Percentiles rank a stretch among this genome's conserved stretches.
Conservation (phyloP, 371 early-diverging fungal species). For the Choanephora cucurbitarum region DNA sequence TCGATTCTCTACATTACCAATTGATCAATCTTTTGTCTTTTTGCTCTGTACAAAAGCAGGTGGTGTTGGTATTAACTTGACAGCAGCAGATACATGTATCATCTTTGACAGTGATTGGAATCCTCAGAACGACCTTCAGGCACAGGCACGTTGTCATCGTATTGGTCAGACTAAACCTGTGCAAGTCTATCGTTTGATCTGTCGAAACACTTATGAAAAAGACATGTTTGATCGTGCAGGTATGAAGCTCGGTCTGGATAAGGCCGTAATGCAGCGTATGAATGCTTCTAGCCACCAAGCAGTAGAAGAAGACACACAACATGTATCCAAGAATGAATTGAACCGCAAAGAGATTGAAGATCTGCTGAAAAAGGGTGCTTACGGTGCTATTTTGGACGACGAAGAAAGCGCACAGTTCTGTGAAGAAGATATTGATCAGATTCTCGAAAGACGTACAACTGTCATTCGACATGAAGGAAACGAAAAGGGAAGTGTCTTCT, state of each 20-base stretch:
- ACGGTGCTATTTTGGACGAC: constrained; percentile 88
- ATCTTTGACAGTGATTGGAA: constrained; percentile 98
- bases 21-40: constrained; percentile 82
- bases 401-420: constrained; percentile 84
- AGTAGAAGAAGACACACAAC: constrained; percentile 33
- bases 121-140: constrained; percentile 97
- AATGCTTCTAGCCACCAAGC: background rate
- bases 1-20: constrained; percentile 78
- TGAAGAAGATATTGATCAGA: constrained; percentile 97
- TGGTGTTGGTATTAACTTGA: constrained; percentile 95
- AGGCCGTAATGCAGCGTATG: constrained; percentile 72
- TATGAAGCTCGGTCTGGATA: constrained; percentile 90
- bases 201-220: constrained; percentile 91
- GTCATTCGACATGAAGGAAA: constrained; percentile 84
- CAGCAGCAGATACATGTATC: constrained; percentile 93
- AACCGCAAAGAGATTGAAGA: constrained; percentile 88
- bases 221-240: constrained; percentile 97
- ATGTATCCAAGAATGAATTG: constrained; percentile 47
- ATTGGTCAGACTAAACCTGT: constrained; percentile 96
- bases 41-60: constrained; percentile 89
- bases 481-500: constrained; percentile 83
- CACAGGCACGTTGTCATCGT: constrained; percentile 91
- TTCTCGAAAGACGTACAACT: constrained; percentile 88
- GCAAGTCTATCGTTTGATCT: constrained; percentile 86
- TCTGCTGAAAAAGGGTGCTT: constrained; percentile 89